Base-by-base conservation (phyloP, 2,329 filamentous ascomycete genomes). In the Fusarium sp. region DNA sequence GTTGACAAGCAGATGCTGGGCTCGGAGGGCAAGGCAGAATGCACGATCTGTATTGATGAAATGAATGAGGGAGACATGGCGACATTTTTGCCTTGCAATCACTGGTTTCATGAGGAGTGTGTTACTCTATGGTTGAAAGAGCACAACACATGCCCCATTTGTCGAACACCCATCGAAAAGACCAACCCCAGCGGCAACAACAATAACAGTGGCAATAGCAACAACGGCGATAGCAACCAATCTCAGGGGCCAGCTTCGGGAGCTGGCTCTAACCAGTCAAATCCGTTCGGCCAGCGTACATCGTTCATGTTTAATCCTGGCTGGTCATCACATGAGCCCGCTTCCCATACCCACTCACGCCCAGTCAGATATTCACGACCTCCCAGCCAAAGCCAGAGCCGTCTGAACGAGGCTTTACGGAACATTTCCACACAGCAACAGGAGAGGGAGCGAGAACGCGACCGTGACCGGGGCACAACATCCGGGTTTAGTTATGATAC, bases 21-120 rank as follows among this genome's bases (percentile, higher is more conserved):
- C 2, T 76, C 81, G 0, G 87, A 89, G 54, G 86, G 86, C 8
- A 92, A 91, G 59, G 90, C 89, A 41, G 94, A 97, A 75, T 99
- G 96, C 78, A 94, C 92, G 35, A 97, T 99, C 60, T 99, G 96
- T 79, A 97, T 98, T 83, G 94, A 97, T 56, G 87, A 92, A 28
- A 90, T 96, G 65, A 84, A 87, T 26, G 75, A 92, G 35, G 91
- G 89, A 13, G 89, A 92, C 30, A 89, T 92, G 75, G 92, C 95
- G 7, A 87, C 92, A 0, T 86, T 90, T 45, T 80, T 99, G 50
- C 94, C 94, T 0, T 99, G 96, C 80, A 91, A 89, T 61, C 96
- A 99, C 75, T 97, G 93, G 93, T 98, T 97, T 77, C 95, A 97
- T 75, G 90, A 90, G 59, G 83, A 87, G 26, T 98, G 95, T 73